Percentiles rank a stretch among this genome's conserved stretches.
phyloP scores from a whole-genome alignment of 768 basidiomycete genomes.

The Pulveroboletus sp. region DNA sequence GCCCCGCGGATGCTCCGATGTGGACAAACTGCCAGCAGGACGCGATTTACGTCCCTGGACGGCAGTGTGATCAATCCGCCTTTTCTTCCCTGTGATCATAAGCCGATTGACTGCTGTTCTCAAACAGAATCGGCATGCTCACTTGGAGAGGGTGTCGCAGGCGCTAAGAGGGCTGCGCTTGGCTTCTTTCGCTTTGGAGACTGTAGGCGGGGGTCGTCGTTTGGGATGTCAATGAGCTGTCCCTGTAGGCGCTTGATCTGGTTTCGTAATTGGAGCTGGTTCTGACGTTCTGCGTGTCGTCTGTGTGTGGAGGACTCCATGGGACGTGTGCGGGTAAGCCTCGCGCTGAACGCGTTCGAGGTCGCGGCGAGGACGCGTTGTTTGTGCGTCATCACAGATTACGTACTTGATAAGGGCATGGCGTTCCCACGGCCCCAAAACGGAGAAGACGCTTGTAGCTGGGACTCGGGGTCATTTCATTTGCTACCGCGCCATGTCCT shows the following conservation, averaged over 20 bases:
- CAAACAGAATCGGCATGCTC: constrained; percentile 18
- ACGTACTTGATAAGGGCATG: constrained; percentile 14
- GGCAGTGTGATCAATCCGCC: constrained; percentile 37
- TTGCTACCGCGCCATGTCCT: neutral
- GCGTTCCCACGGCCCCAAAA: constrained; percentile 10
- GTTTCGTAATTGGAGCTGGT: constrained; percentile 45
- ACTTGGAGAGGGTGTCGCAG: constrained; percentile 66
- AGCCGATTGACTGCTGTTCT: neutral
- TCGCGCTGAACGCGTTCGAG: constrained; percentile 7
- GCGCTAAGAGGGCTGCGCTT: constrained; percentile 38
- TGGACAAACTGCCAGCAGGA: constrained; percentile 5
- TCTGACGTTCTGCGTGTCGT: constrained; percentile 33
- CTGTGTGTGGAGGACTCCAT: constrained; percentile 58
- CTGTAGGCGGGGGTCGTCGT: constrained; percentile 17
- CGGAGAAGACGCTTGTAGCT: no score
- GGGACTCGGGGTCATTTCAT: constrained; percentile 8
- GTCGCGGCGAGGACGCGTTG: constrained; percentile 16
- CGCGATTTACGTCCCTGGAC: constrained; percentile 19
- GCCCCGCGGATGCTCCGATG: constrained; percentile 12
- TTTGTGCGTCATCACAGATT: constrained; percentile 16
- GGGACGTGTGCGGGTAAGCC: neutral
- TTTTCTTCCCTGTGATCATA: constrained; percentile 34
- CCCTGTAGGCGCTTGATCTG: constrained; percentile 56
- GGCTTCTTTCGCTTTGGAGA: constrained; percentile 48
- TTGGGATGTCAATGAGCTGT: constrained; percentile 42